Evolutionary conservation across 352 stramenopile species (phyloP).

Genomic region (Peronospora belbahrii): DNA sequence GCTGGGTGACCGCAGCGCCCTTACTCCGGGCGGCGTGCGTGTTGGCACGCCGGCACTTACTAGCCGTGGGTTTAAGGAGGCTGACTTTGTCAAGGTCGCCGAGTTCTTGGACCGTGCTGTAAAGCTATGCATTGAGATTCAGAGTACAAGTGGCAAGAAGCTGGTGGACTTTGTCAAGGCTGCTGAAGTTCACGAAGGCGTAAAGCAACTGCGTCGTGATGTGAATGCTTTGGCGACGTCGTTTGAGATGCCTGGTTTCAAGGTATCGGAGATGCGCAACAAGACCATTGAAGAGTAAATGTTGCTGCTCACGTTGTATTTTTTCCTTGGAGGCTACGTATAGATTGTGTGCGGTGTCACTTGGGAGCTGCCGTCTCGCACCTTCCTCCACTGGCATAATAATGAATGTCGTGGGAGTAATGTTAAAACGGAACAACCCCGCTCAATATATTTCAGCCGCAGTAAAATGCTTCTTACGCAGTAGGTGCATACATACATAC

Average conservation of each 20-base stretch:
- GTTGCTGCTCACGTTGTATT: slow-evolving; percentile 1
- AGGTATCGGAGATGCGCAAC: slow-evolving; percentile 85
- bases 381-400: slow-evolving; percentile 22
- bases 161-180: slow-evolving; percentile 90
- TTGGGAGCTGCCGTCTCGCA: slow-evolving; percentile 23
- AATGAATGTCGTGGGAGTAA: slow-evolving; percentile 23
- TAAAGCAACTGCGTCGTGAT: slow-evolving; percentile 87
- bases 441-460: slow-evolving; percentile 35
- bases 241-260: slow-evolving; percentile 96
- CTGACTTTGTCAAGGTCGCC: slow-evolving; percentile 93
- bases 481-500: neutral
- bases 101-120: slow-evolving; percentile 93
- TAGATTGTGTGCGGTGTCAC: slow-evolving; percentile 26
- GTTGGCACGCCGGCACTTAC: slow-evolving; percentile 95
- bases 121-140: slow-evolving; percentile 90
- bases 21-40: slow-evolving; percentile 93
- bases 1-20: slow-evolving; percentile 91
- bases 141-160: slow-evolving; percentile 88
- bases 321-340: slow-evolving; percentile 20
- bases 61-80: slow-evolving; percentile 94
- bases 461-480: slow-evolving; percentile 1
- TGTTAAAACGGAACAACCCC: slow-evolving; percentile 17
- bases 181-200: slow-evolving; percentile 72
- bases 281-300: slow-evolving; percentile 68
- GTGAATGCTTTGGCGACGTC: slow-evolving; percentile 90